Base-by-base conservation (phyloP, 495 filamentous ascomycete species). In the Xylaria intraflava region DNA sequence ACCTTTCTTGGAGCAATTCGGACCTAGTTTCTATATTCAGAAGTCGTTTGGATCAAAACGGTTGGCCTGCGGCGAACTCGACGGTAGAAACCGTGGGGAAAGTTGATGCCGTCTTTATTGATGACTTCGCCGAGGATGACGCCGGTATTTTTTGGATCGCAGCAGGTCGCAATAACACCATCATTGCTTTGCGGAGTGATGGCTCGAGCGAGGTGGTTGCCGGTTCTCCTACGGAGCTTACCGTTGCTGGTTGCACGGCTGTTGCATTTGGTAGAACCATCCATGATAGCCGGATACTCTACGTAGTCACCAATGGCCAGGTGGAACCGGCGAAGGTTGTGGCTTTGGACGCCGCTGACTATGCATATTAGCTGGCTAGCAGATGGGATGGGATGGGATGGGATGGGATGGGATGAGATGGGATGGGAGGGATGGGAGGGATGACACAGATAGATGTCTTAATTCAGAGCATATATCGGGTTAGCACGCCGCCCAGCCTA, bases 1-100 rank as follows among this genome's bases (percentile, higher is more conserved):
- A 66, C 33, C 46, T 72, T 3, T 75, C 72, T 56, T 78, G 74
- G 56, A 72, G 71, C 27, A 75, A 75, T 50, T 72, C 71, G 17
- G 66, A 68, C 0, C 53, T 60, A 27, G 60, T 52, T 4, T 59
- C 64, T 6, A 69, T 75, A 35, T 72, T 65, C 12, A 58, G 55
- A 8, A 55, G 69, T 0, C 43, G 23, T 1, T 56, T 76, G 8
- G 64, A 65, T 23, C 24, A 17, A 6, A 39, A 64, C 7, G 73
- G 69, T 0, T 55, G 57, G n/a, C 58, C 52, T 0, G 54, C 60
- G 0, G 57, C 62, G 0, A 40, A 53, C 16, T 46, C 54, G 19
- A 40, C 47, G 6, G 55, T 56, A 0, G 54, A 59, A 33, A 57
- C 27, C 1, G 51, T 71, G 24, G 62, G 63, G 22, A 23, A 6